Evolutionary conservation across 108 stramenopile species (phyloP).

Genomic region (Epipyxis sp.): DNA sequence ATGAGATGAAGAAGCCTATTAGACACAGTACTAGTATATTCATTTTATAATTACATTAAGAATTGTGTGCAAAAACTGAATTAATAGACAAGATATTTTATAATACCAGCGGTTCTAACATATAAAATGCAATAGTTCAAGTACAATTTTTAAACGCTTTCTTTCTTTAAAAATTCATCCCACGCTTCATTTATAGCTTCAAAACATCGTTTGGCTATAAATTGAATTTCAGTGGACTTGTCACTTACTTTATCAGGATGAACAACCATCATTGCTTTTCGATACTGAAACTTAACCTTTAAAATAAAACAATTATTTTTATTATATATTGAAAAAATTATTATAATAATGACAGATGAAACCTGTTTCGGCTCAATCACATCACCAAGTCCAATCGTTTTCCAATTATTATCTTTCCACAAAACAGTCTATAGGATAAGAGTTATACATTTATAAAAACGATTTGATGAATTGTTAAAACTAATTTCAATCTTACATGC

Average conservation of each 20-base stretch:
- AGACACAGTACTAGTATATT: too few species aligned
- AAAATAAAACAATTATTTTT: too few species aligned
- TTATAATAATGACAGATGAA: too few species aligned
- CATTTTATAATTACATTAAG: too few species aligned
- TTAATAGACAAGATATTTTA: too few species aligned
- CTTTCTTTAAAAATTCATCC: slow-evolving; percentile 55
- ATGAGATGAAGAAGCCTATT: too few species aligned
- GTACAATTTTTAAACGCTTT: neutral
- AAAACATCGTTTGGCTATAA: slow-evolving; percentile 85
- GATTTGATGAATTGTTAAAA: neutral
- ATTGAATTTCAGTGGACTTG: slow-evolving; percentile 77
- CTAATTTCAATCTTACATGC: slow-evolving; percentile 52
- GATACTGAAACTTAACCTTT: slow-evolving; percentile 71
- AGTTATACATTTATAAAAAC: neutral
- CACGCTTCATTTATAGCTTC: slow-evolving; percentile 86
- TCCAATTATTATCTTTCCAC: slow-evolving; percentile 82
- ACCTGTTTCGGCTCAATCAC: slow-evolving; percentile 78
- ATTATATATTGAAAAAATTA: too few species aligned
- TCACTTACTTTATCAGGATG: slow-evolving; percentile 85
- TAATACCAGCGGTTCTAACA: too few species aligned
- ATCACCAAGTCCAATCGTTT: slow-evolving; percentile 81
- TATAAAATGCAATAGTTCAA: too few species aligned
- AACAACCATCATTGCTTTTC: slow-evolving; percentile 85
- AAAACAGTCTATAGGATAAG: slow-evolving; percentile 62
- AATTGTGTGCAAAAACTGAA: too few species aligned